Evolutionary conservation across 495 filamentous ascomycete species (phyloP), one percentile per base, ranked within the genome.

Genomic region (Hyaloscypha variabilis): DNA sequence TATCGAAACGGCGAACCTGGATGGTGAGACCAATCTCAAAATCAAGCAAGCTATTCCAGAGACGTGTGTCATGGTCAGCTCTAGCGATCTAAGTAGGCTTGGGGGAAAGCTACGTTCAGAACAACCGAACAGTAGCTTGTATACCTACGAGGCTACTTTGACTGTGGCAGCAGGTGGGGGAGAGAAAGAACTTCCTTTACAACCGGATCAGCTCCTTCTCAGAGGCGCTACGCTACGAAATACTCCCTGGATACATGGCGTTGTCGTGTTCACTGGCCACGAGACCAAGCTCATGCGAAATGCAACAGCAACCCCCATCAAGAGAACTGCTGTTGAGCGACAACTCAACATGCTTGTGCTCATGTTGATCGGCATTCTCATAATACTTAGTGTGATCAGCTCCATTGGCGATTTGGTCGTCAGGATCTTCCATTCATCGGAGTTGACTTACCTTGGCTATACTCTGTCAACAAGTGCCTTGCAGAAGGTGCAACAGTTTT

Each of bases 281-380:
- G 94, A 99, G 78, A 98, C 96, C 29, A 99, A 99, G 75, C 82
- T 99, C 70, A 98, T 99, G 96, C 87, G 96, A 63, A 99, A 99
- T 75, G 96, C 96, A 29, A 98, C 94, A 10, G 96, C 96, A 14
- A 90, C 96, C 2, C 95, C 96, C 39, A 98, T 99, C 76, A 99
- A 99, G 81, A 88, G 92, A 56, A 99, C 96, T 6, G 92, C 92
- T 46, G 95, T 99, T 6, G 96, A 98, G 76, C 86, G 88, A 49
- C 90, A 92, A 79, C 88, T 99, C 49, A 99, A 99, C 75, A 84
- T 89, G 60, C 91, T 98, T 63, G 97, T 99, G 64, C 78, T 98
- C 60, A 90, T 95, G 81, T 83, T 99, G 29, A 88, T 97, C 54
- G 85, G 78, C 59, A 93, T 99, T 72, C 85, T 99, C 14, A 76